Base-by-base conservation (phyloP, 768 basidiomycete species). In the Trametes villosa region DNA sequence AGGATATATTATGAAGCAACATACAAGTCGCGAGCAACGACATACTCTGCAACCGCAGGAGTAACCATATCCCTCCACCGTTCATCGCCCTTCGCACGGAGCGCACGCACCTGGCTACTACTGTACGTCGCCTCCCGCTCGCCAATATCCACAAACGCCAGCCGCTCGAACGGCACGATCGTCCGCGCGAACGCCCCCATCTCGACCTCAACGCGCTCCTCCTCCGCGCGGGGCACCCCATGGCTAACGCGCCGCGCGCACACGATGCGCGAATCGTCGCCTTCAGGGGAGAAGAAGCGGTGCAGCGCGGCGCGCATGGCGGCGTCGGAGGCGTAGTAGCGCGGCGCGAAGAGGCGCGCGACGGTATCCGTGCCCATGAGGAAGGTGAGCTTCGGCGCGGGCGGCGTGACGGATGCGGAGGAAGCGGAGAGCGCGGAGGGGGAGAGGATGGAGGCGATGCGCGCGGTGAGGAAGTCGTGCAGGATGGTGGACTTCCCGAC, bases 301-400 rank as follows among this genome's bases (percentile, higher is more conserved):
- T 70, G 75, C 15, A 96, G 76, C 3, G 85, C 78, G 4, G 60
- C 56, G 53, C 74, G 66, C 91, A 95, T 94, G 9, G 73, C 77
- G 9, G 74, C 69, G 53, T 73, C 72, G 13, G 78, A 76, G 50
- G 77, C 70, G 61, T 96, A 97, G 71, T 93, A 96, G 22, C 83
- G 83, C 0, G 87, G 83, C 1, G 86, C 80, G 53, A 95, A 83
- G 58, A 96, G 80, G 8, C 95, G 86, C 57, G 86, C 83, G 46
- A 98, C 81, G 2, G 96, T 98, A 70, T 97, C 96, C 45, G 85
- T 82, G 7, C 96, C 95, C 58, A 93, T 76, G 27, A 94, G 75
- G 71, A 94, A 94, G 1, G 83, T 82, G 20, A 95, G 74, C 59
- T 82, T 79, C 3, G 80, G 71, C 61, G 34, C 33, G 1, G 62